These are phyloP conservation scores for Pseudoturritis turrita DNA, from an alignment of 345 rosid genomes.

Conservation along the genomic window DNA sequence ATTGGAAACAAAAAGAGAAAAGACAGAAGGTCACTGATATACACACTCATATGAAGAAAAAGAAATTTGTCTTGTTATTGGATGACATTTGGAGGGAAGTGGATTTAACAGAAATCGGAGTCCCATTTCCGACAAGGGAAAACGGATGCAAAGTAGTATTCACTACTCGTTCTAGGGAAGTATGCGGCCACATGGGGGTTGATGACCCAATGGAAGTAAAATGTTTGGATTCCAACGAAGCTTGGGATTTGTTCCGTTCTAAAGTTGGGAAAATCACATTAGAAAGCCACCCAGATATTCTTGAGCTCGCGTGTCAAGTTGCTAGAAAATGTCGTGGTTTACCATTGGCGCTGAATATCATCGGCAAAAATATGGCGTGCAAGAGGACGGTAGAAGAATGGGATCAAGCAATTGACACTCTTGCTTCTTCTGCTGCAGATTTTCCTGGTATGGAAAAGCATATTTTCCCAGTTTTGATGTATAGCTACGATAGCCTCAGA, in stretches of 20 bases:
- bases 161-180: constrained; percentile 21
- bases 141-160: constrained; percentile 16
- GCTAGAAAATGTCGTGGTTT: neutral
- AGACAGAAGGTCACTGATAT: neutral
- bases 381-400: neutral
- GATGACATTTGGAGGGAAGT: constrained; percentile 23
- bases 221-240: neutral
- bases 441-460: neutral
- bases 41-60: neutral
- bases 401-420: neutral
- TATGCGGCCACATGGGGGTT: constrained; percentile 16
- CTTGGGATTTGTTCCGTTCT: neutral
- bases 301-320: neutral
- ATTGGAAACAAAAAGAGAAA: neutral
- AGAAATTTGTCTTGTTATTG: neutral
- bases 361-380: neutral
- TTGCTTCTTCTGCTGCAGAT: neutral
- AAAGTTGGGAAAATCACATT: neutral
- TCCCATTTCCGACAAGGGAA: neutral
- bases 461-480: neutral
- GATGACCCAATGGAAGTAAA: neutral
- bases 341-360: neutral
- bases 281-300: neutral
- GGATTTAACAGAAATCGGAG: constrained; percentile 6
- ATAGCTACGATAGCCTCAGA: neutral